Evolutionary conservation across 768 basidiomycete species (phyloP).

Genomic region (Agaricus subrufescens): DNA sequence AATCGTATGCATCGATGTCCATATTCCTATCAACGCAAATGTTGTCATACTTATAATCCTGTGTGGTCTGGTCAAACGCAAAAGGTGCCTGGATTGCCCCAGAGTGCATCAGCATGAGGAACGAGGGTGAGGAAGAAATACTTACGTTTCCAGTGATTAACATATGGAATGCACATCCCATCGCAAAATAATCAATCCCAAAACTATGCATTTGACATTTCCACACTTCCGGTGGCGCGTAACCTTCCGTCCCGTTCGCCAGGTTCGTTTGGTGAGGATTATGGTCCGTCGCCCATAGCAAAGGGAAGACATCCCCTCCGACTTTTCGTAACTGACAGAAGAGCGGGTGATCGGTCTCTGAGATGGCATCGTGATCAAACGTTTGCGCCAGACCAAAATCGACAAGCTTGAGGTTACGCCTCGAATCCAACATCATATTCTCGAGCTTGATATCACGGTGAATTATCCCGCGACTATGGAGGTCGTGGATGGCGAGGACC

Average conservation of each 20-base stretch:
- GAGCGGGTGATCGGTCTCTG: not conserved
- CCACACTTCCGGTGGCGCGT: slow-evolving; percentile 8
- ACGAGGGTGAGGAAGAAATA: not conserved
- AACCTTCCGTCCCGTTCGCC: slow-evolving; percentile 7
- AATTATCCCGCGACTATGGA: slow-evolving; percentile 12
- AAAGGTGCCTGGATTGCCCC: not conserved
- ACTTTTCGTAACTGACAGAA: not conserved
- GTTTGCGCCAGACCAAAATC: slow-evolving; percentile 12
- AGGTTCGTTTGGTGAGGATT: slow-evolving; percentile 9
- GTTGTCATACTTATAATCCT: not conserved
- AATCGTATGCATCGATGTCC: slow-evolving; percentile 4
- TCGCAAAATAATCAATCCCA: slow-evolving; percentile 8
- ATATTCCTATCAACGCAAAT: slow-evolving; percentile 5
- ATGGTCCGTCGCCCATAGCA: slow-evolving; percentile 6
- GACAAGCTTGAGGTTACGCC: slow-evolving; percentile 9
- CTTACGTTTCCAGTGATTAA: slow-evolving; percentile 3
- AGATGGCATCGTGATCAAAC: slow-evolving; percentile 2
- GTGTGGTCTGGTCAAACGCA: not conserved
- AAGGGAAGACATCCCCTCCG: slow-evolving; percentile 1
- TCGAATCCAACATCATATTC: slow-evolving; percentile 12
- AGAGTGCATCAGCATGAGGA: not conserved
- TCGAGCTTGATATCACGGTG: slow-evolving; percentile 15
- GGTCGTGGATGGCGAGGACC: slow-evolving; percentile 10
- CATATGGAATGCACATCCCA: slow-evolving; percentile 7
- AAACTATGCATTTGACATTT: slow-evolving; percentile 7